Base-by-base conservation (phyloP, 805 yeast genomes). In the Suhomyces xylopsoci region DNA sequence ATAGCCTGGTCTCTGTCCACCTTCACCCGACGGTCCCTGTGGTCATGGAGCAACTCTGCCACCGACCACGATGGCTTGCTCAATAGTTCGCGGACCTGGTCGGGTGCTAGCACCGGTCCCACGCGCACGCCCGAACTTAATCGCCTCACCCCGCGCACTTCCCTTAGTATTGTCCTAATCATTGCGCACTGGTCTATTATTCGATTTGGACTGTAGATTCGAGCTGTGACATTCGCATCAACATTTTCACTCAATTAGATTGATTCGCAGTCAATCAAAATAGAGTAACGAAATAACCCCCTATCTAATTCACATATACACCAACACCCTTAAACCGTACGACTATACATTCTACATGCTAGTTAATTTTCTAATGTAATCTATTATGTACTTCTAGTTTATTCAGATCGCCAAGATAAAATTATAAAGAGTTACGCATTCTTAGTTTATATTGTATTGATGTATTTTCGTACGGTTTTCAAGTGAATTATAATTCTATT, bases 1-100 rank as follows among this genome's bases (percentile, higher is more conserved):
- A 51, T 53, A 15, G 66, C 58, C 4, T 60, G 51, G 17, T 50
- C 49, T 15, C 57, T 49, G 46, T 58, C 60, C 17, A 66, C 48
- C 22, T 51, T 41, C 7, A 47, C 44, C 3, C n/a, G n/a, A 14
- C 22, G 45, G 42, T n/a, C 42, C 17, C 24, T 24, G 45, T n/a
- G 26, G 14, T 24, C 45, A 28, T 43, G 19, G n/a, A 52, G 47
- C 17, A 58, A 50, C n/a, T 57, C 58, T 7, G 41, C 46, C 14
- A 55, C 49, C 5, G 53, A 41, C 64, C 62, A 59, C 15, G 53
- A 48, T 3, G 62, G 56, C 12, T 25, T 48, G 22, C n/a, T n/a
- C 10, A 54, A 22, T 19, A 53, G 15, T 17, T 17, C 20, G 19
- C 26, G 9, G 14, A 51, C 44, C 22, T 51, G 47, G 9, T 24